A percentile compares a stretch with the other conserved stretches of the same genome.
Conservation (phyloP, 2,329 filamentous ascomycete species). For the Sporothrix pallida region DNA sequence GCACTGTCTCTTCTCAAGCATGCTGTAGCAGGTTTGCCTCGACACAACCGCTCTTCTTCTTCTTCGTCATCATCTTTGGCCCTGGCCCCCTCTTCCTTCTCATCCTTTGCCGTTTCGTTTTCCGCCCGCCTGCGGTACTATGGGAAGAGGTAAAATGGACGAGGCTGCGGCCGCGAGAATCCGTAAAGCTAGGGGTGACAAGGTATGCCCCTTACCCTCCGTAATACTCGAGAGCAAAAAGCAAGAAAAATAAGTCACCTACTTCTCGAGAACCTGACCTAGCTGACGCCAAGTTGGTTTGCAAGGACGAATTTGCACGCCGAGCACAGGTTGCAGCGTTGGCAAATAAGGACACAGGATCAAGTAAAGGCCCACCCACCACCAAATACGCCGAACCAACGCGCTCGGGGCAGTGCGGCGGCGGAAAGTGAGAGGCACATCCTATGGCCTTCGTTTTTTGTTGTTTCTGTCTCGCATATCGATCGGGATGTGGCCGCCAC, state of each 20-base stretch:
- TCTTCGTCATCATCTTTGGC: neutral
- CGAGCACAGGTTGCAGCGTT: constrained; percentile 47
- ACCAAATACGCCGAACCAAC: constrained; percentile 20
- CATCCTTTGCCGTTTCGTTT: neutral
- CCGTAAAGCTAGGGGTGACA: constrained; percentile 49
- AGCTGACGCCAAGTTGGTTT: constrained; percentile 8
- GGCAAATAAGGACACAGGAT: constrained; percentile 43
- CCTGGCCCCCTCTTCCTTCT: neutral
- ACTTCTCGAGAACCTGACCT: neutral
- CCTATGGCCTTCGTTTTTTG: too few species aligned
- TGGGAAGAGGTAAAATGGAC: constrained; percentile 52
- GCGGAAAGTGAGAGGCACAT: neutral
- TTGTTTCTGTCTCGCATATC: too few species aligned
- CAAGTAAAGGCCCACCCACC: constrained; percentile 37
- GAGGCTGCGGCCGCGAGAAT: constrained; percentile 51
- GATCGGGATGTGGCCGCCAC: too few species aligned
- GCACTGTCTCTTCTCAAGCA: too few species aligned
- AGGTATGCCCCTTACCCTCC: constrained; percentile 41
- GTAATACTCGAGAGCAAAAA: neutral
- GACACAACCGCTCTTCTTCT: neutral
- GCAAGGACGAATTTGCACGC: constrained; percentile 47
- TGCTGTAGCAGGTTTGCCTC: too few species aligned
- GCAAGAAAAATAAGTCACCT: neutral
- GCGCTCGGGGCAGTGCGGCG: constrained; percentile 15
- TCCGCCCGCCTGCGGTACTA: constrained; percentile 32